Base-by-base conservation (phyloP, 2,329 filamentous ascomycete species). In the Rutstroemia sydowiana region DNA sequence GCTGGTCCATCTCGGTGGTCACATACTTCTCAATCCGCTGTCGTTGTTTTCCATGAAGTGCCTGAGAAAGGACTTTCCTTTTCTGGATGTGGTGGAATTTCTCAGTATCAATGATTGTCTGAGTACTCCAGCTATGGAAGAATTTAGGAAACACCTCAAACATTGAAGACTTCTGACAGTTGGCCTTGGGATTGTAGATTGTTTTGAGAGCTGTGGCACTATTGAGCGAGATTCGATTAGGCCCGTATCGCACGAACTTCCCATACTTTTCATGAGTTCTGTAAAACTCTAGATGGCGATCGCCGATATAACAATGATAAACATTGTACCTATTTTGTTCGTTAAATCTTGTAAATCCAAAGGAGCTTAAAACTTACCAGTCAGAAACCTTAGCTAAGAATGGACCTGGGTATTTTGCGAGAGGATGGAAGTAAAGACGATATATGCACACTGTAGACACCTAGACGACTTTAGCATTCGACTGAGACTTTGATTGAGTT, bases 241-340 rank as follows among this genome's bases (percentile, higher is more conserved):
- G 42, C 5, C 42, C 42, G 14, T 26, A 44, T 13, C 88, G 85
- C 14, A 92, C 85, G 46, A 81, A 61, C 66, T 56, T 68, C 73
- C 86, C 87, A 62, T 93, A 90, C 64, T 77, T 75, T 59, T 83
- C 71, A 66, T 95, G 88, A 59, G 84, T 73, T 31, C 76, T 74
- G 72, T 82, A 82, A 61, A 89, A 84, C 63, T 86, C 81, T n/a
- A 91, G 75, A 64, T 91, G 87, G 1, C 86, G 77, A 59, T 87
- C 83, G 48, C 87, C 87, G 62, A 80, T 84, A 69, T 82, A 87
- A 44, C 85, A 85, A 59, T 89, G 83, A 66, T 87, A 91, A 31
- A 86, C 76, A 65, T 84, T 79, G 61, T 84, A 78, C 30, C 30
- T 32, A 32, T 32, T 7, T 7, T 13, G 13, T 7, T 32, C 13